Base-by-base conservation (phyloP, 768 basidiomycete genomes). In the Termitomyces sp. region DNA sequence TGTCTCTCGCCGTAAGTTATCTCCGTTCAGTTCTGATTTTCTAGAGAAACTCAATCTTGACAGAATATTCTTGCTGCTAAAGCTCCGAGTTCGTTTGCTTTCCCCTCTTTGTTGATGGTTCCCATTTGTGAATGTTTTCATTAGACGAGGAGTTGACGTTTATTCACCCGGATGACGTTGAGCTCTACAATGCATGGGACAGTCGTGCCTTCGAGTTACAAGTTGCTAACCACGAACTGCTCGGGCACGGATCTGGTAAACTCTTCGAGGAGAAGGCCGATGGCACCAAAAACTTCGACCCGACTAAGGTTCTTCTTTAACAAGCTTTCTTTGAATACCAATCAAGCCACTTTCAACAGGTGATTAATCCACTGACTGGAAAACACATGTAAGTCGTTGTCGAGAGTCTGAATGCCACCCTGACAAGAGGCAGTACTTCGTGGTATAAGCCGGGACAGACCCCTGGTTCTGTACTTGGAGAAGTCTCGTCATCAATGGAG, bases 391-490 rank as follows among this genome's bases (percentile, higher is more conserved):
- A 67, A 66, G 83, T 36, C 10, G 8, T 41, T 41, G 39, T 54
- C 4, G 7, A 20, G 13, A 33, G 5, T 39, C 15, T 9, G 41
- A 31, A 20, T 37, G 10, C 15, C 22, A 15, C 26, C 13, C 41
- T 56, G 26, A 56, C 31, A 28, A 47, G 34, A 33, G 45, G 15
- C 53, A 92, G 90, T 55, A 78, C 82, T 3, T 86, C 88, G 16
- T 94, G 92, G 92, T 95, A 95, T 71, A 89, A 89, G 68, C 81
- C 88, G 34, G 92, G 92, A 8, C 92, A 93, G 70, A 92, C 88
- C 0, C 81, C 90, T 39, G 88, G 84, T 50, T 85, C 90, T 10
- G 86, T 93, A 1, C 77, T 95, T 1, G 92, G 92, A 0, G 88
- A 93, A 59, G 88, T 92, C 8, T 92, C 90, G 4, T 93, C 92